Evolutionary conservation across 495 filamentous ascomycete genomes (phyloP).

Genomic region (Penicillium herquei): DNA sequence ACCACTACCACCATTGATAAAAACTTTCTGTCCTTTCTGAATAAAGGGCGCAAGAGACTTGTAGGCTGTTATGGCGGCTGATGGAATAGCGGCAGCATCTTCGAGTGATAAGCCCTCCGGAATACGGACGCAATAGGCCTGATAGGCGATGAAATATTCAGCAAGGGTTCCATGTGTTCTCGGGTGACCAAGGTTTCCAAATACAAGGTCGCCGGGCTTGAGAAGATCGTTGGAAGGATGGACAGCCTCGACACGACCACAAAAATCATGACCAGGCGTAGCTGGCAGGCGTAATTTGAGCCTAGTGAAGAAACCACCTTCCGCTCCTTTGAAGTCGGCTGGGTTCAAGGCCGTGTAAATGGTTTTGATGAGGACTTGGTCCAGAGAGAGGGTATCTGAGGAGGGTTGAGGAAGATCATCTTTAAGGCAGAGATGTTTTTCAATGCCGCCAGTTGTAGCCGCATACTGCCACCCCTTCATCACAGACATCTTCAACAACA

Average conservation of each 20-base stretch:
- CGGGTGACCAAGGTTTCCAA: background rate
- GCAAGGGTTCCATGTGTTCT: background rate
- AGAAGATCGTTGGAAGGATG: background rate
- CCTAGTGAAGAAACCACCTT: background rate
- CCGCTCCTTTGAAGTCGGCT: background rate
- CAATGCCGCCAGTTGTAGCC: too few relatives aligned
- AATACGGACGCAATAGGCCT: background rate
- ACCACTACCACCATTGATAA: slow-evolving; percentile 67
- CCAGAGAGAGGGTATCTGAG: too few relatives aligned
- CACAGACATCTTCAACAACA: too few relatives aligned
- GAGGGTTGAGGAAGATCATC: too few relatives aligned
- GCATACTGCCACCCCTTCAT: too few relatives aligned
- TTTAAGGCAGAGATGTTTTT: too few relatives aligned
- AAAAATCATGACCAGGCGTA: background rate
- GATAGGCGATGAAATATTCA: background rate
- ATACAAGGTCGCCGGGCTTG: background rate
- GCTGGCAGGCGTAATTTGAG: background rate
- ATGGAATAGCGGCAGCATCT: background rate
- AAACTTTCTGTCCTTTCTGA: slow-evolving; percentile 49
- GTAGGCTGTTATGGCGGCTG: background rate
- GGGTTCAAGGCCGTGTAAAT: too few relatives aligned
- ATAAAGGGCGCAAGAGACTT: background rate
- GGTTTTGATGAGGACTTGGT: too few relatives aligned
- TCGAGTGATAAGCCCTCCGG: background rate
- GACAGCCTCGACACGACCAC: background rate